These are phyloP conservation scores for Backusella tuberculispora DNA, from an alignment of 192 early-diverging fungal species.

Conservation along the genomic window DNA sequence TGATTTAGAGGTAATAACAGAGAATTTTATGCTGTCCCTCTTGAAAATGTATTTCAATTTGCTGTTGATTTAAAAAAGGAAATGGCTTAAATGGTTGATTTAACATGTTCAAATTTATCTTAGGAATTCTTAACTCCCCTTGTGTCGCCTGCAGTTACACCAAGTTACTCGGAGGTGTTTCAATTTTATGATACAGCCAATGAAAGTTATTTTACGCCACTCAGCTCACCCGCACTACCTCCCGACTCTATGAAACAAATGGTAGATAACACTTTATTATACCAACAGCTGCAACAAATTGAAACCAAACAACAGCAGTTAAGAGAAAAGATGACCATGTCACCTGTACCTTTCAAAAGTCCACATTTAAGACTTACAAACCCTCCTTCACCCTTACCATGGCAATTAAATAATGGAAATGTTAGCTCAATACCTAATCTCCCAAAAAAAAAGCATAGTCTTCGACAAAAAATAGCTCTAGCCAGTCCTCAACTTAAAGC, in stretches of 20 bases:
- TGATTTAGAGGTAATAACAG: not conserved
- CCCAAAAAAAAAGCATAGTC: slow-evolving; percentile 7
- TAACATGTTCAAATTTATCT: slow-evolving; percentile 3
- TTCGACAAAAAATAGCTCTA: slow-evolving; percentile 27
- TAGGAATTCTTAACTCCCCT: slow-evolving; percentile 56
- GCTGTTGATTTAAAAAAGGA: not conserved
- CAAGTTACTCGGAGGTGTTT: slow-evolving; percentile 37
- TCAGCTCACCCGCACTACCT: slow-evolving; percentile 62
- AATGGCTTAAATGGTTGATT: not conserved
- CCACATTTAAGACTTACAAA: not conserved
- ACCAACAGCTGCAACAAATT: slow-evolving; percentile 33
- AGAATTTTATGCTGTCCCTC: not conserved
- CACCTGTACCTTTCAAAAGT: slow-evolving; percentile 4
- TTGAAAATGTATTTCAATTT: not conserved
- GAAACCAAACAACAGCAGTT: not conserved
- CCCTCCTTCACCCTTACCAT: not conserved
- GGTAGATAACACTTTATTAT: not conserved
- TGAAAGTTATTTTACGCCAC: slow-evolving; percentile 54
- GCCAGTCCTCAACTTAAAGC: slow-evolving; percentile 23
- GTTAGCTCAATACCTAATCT: not conserved
- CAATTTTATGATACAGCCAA: slow-evolving; percentile 11
- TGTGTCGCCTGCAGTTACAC: slow-evolving; percentile 69
- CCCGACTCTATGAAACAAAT: slow-evolving; percentile 33
- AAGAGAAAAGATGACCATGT: slow-evolving; percentile 8
- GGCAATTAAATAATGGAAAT: slow-evolving; percentile 15